Base-by-base conservation (phyloP, 768 basidiomycete species). In the Polyporus arcularius region DNA sequence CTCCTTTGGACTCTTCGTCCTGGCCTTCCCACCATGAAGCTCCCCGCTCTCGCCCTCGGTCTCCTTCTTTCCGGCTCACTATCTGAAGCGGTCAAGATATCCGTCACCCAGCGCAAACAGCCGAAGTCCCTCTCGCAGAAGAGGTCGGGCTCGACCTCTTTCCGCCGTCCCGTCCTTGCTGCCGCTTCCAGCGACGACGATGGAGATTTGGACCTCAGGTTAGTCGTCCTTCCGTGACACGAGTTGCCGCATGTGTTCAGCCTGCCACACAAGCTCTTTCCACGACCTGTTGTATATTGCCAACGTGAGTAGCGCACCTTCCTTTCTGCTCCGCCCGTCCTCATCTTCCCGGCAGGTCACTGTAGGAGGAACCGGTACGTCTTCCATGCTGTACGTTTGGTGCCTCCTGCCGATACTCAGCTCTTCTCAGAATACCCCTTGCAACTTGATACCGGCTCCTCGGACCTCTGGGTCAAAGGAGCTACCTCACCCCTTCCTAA, bases 371-470 rank as follows among this genome's bases (percentile, higher is more conserved):
- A 74, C 70, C 58, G 75, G 90, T 92, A 51, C 64, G 83, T 74
- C 21, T 38, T 35, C 32, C 45, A 26, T 52, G 35, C 30, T 38
- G 21, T 26, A 54, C 51, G 9, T 15, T 4, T 28, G 9, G 14
- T 53, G 26, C 16, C 53, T 26, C 32, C 53, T 31, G 45, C 64
- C 31, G 45, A 54, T 63, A 58, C 35, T 57, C 63, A 45, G 45
- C 45, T 12, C 38, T 45, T 35, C 15, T 39, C 49, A 93, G 91
- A 79, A 15, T 90, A 88, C 72, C 75, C 81, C 51, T 83, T 92
- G 14, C 92, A 94, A 71, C 76, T 94, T 50, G 92, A 94, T 74
- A 92, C 91, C 1, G 92, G 92, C 62, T 93, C 91, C 10, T 89
- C 84, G 63, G 92, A 94, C 74, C 79, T 94, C 32, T 93, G 91